A percentile compares a stretch with the other conserved stretches of the same genome.
Conservation (phyloP, 2,329 filamentous ascomycete genomes). For the Epichloe sibirici region DNA sequence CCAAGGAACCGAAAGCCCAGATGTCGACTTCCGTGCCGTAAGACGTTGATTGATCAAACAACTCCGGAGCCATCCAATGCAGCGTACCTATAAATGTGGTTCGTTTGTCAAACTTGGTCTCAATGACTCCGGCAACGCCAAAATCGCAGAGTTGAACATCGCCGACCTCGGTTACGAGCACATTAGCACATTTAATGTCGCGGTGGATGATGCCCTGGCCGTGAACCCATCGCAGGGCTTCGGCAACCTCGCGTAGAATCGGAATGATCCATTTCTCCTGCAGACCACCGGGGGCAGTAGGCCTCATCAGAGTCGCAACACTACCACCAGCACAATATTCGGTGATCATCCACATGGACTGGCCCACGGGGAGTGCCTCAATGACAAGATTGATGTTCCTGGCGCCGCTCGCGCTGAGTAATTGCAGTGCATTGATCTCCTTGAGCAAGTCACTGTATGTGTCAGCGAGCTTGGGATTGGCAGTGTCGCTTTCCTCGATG, state of each 20-base stretch:
- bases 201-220: slow-evolving; percentile 57
- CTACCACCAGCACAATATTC: slow-evolving; percentile 80
- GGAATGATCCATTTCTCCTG: slow-evolving; percentile 60
- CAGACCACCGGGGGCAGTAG: slow-evolving; percentile 52
- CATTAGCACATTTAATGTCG: slow-evolving; percentile 67
- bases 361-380: slow-evolving; percentile 64
- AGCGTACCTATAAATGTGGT: slow-evolving; percentile 73
- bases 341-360: slow-evolving; percentile 78
- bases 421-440: slow-evolving; percentile 56
- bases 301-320: slow-evolving; percentile 59
- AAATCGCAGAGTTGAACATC: slow-evolving; percentile 75
- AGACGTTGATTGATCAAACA: slow-evolving; percentile 51
- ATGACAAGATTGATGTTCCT: slow-evolving; percentile 73
- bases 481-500: slow-evolving; percentile 63
- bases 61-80: slow-evolving; percentile 78
- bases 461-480: slow-evolving; percentile 52
- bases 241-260: slow-evolving; percentile 53
- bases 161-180: slow-evolving; percentile 66
- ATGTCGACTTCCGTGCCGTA: slow-evolving; percentile 68
- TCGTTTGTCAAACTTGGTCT: slow-evolving; percentile 63
- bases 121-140: slow-evolving; percentile 67
- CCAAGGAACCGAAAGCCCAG: slow-evolving; percentile 74
- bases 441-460: slow-evolving; percentile 59
- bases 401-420: slow-evolving; percentile 61
- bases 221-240: slow-evolving; percentile 56